These are phyloP conservation scores for Talaromyces verruculosus DNA, from an alignment of 2,329 filamentous ascomycete genomes.

Conservation along the genomic window DNA sequence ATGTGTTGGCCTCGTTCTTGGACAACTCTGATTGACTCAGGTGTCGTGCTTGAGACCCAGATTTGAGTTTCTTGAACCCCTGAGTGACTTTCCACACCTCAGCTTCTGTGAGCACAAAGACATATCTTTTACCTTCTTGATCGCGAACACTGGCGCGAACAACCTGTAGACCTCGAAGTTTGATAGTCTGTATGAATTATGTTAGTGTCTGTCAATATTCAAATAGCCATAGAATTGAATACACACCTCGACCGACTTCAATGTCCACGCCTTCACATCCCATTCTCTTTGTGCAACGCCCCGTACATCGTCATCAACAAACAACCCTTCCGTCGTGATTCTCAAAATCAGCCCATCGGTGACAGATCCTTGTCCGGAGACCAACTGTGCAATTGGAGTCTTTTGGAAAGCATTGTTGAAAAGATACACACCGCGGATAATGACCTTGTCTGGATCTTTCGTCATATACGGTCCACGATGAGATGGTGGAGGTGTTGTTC, in stretches of 20 bases:
- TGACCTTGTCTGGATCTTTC: slow-evolving; percentile 91
- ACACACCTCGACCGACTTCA: slow-evolving; percentile 88
- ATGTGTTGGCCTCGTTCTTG: slow-evolving; percentile 42
- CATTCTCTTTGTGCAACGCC: slow-evolving; percentile 93
- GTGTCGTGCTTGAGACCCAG: slow-evolving; percentile 57
- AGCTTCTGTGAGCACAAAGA: slow-evolving; percentile 59
- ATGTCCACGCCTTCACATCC: slow-evolving; percentile 97
- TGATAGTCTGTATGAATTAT: slow-evolving; percentile 39
- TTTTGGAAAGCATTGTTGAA: slow-evolving; percentile 88
- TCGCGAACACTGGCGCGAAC: slow-evolving; percentile 60
- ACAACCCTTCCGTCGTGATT: slow-evolving; percentile 90
- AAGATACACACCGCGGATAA: slow-evolving; percentile 87
- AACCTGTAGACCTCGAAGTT: slow-evolving; percentile 53
- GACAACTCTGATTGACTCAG: slow-evolving; percentile 56
- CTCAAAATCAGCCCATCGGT: slow-evolving; percentile 90
- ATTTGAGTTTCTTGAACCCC: slow-evolving; percentile 57
- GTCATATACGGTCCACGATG: slow-evolving; percentile 77
- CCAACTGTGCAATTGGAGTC: slow-evolving; percentile 85
- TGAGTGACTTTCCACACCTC: slow-evolving; percentile 64
- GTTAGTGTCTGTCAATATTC: not conserved
- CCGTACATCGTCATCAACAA: slow-evolving; percentile 94
- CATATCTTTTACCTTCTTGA: slow-evolving; percentile 60
- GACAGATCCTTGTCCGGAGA: slow-evolving; percentile 79
- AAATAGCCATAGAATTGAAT: not conserved
- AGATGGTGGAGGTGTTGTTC: slow-evolving; percentile 73